Evolutionary conservation across 768 basidiomycete species (phyloP).

Genomic region (Mycena amicta): DNA sequence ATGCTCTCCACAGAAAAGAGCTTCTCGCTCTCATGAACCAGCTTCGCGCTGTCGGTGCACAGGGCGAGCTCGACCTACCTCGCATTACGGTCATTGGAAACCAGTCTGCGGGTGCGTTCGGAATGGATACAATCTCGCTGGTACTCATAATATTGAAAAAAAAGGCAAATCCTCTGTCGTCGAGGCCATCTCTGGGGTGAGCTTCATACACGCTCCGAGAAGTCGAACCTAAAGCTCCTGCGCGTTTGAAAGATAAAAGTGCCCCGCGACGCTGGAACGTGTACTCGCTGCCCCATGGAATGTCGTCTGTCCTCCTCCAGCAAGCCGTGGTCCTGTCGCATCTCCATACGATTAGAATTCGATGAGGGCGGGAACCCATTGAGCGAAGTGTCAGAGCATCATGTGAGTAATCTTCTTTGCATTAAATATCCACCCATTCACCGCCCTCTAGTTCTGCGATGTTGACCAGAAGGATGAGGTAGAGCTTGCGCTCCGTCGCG

Average conservation of each 20-base stretch:
- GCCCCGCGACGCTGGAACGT: slow-evolving; percentile 50
- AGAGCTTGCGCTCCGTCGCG: slow-evolving; percentile 47
- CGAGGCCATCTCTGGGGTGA: slow-evolving; percentile 52
- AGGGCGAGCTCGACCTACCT: slow-evolving; percentile 51
- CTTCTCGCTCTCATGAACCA: slow-evolving; percentile 34
- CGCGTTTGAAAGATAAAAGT: slow-evolving; percentile 41
- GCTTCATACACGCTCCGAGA: no score
- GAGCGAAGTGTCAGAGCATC: slow-evolving; percentile 22
- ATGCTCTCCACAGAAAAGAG: slow-evolving; percentile 34
- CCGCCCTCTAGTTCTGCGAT: slow-evolving; percentile 17
- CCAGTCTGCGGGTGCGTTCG: slow-evolving; percentile 46
- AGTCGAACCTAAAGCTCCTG: no score
- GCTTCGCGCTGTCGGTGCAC: slow-evolving; percentile 39
- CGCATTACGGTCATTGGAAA: slow-evolving; percentile 55
- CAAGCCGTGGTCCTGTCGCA: slow-evolving; percentile 37
- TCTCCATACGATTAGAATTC: slow-evolving; percentile 45
- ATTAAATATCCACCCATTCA: no score
- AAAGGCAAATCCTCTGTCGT: slow-evolving; percentile 47
- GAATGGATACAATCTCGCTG: neutral
- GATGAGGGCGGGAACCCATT: slow-evolving; percentile 33
- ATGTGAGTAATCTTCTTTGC: neutral
- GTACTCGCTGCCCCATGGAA: slow-evolving; percentile 41
- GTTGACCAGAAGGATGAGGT: slow-evolving; percentile 41
- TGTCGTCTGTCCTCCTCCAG: slow-evolving; percentile 32
- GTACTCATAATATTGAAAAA: neutral